phyloP scores from a whole-genome alignment of 2,329 filamentous ascomycete genomes.

The Calycina marina region DNA sequence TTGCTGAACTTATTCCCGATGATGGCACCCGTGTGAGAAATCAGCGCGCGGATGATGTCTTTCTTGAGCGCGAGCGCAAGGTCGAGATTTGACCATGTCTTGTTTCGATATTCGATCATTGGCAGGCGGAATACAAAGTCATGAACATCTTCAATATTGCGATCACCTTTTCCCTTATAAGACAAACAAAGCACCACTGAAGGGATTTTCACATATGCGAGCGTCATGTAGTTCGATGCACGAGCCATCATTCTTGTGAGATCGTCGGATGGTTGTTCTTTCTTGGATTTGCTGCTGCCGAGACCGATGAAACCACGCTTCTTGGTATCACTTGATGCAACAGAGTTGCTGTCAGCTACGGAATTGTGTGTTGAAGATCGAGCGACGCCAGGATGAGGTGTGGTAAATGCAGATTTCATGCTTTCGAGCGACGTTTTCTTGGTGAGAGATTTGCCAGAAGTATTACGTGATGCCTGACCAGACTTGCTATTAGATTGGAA shows the following conservation, averaged over 20 bases:
- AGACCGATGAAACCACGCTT: slow-evolving; percentile 34
- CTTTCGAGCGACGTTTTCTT: slow-evolving; percentile 22
- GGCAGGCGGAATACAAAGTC: slow-evolving; percentile 95
- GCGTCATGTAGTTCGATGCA: slow-evolving; percentile 93
- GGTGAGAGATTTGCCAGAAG: slow-evolving; percentile 11
- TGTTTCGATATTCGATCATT: slow-evolving; percentile 90
- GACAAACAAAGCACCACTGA: slow-evolving; percentile 90
- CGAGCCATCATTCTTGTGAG: slow-evolving; percentile 92
- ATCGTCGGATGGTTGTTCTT: slow-evolving; percentile 65
- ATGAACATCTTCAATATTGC: slow-evolving; percentile 93
- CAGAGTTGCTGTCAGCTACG: slow-evolving; percentile 12
- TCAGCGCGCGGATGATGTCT: slow-evolving; percentile 82
- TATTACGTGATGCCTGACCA: slow-evolving; percentile 6
- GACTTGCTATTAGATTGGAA: slow-evolving; percentile 26
- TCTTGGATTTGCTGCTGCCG: slow-evolving; percentile 34
- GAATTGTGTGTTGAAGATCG: slow-evolving; percentile 15
- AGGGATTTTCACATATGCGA: slow-evolving; percentile 87
- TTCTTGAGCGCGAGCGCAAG: slow-evolving; percentile 86
- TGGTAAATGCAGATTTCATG: slow-evolving; percentile 13
- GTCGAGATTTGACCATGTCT: slow-evolving; percentile 97
- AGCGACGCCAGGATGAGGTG: slow-evolving; percentile 13
- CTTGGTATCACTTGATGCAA: slow-evolving; percentile 21
- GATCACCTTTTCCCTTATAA: slow-evolving; percentile 91
- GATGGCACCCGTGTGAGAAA: slow-evolving; percentile 90
- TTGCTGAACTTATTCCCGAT: slow-evolving; percentile 94